phyloP scores from a whole-genome alignment of 208 protist species.

The Trypanosoma grayi region DNA sequence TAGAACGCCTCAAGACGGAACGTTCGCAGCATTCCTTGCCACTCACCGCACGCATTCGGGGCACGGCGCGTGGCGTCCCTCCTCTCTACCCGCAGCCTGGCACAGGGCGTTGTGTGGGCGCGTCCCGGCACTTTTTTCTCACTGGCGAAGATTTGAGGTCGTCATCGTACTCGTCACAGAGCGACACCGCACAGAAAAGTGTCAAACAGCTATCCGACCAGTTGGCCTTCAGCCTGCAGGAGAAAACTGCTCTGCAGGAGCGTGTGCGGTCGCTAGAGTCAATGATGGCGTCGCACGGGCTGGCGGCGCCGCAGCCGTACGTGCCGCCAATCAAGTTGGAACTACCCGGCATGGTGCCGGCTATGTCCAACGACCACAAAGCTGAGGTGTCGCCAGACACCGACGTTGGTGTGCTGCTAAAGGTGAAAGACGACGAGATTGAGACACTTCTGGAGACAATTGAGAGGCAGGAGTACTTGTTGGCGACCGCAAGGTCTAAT shows the following conservation, averaged over 20 bases:
- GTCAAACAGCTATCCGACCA: conserved; percentile 51
- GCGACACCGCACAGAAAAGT: conserved; percentile 1
- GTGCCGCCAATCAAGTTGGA: conserved; percentile 17
- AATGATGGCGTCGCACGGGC: conserved; percentile 21
- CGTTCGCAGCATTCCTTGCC: conserved; percentile 20
- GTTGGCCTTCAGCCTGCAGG: conserved; percentile 47
- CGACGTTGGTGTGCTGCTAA: conserved; percentile 43
- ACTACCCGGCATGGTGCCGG: not conserved
- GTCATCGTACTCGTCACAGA: not conserved
- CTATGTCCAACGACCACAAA: not conserved
- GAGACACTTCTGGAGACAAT: conserved; percentile 57
- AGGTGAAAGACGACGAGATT: conserved; percentile 62
- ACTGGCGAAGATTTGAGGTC: conserved; percentile 11
- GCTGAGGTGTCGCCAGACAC: conserved; percentile 2
- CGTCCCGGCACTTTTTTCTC: not conserved
- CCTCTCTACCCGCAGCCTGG: not conserved
- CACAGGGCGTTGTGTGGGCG: conserved; percentile 3
- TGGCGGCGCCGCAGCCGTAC: conserved; percentile 4
- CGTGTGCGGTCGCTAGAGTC: conserved; percentile 39
- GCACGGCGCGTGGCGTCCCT: conserved; percentile 7
- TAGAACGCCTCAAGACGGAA: conserved; percentile 34
- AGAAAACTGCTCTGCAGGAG: conserved; percentile 31
- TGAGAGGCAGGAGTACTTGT: conserved; percentile 49
- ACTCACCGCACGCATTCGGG: conserved; percentile 27
- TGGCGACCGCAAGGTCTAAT: conserved; percentile 40